Base-by-base conservation (phyloP, 768 basidiomycete species). In the Tylopilus vinaceipallidus region DNA sequence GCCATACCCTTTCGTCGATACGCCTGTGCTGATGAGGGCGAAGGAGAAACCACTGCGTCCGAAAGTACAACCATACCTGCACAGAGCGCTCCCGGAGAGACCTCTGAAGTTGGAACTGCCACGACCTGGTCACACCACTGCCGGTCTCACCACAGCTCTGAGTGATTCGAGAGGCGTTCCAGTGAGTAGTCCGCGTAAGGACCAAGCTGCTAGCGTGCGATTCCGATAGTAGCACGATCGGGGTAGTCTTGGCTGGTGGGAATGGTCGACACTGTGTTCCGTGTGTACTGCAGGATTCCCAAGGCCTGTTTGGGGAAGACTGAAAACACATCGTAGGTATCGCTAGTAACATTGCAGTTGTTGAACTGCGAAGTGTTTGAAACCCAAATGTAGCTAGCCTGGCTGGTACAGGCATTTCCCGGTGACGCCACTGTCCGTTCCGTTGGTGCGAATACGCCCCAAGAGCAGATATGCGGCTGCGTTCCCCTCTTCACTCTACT, bases 81-180 rank as follows among this genome's bases (percentile, higher is more conserved):
- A 24, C 20, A 57, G 58, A 46, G 41, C 41, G 14, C 58, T 62
- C 34, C 51, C 52, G 1, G 35, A 39, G n/a, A n/a, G n/a, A 11
- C 44, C 32, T 30, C 56, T 50, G 27, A 49, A 52, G 26, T 29
- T 33, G 13, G 51, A 43, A 34, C 45, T 35, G n/a, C 43, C 49
- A 20, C 42, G 10, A 14, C 33, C 36, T 3, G 35, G 45, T 17
- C 26, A 27, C 13, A 20, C 17, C 9, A 1, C 4, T 14, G 19
- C 35, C 23, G 2, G 19, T 32, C 19, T 22, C 10, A 19, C n/a
- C 22, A 16, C 29, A 12, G 6, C 37, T 9, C 16, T 32, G 20
- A 46, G 19, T 22, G n/a, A 43, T 39, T 24, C 23, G 10, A 37
- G 14, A 47, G 8, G 20, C n/a, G 3, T 20, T 7, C 16, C 16